These are phyloP conservation scores for Lactarius tabidus DNA, from an alignment of 768 basidiomycete genomes.

Conservation along the genomic window DNA sequence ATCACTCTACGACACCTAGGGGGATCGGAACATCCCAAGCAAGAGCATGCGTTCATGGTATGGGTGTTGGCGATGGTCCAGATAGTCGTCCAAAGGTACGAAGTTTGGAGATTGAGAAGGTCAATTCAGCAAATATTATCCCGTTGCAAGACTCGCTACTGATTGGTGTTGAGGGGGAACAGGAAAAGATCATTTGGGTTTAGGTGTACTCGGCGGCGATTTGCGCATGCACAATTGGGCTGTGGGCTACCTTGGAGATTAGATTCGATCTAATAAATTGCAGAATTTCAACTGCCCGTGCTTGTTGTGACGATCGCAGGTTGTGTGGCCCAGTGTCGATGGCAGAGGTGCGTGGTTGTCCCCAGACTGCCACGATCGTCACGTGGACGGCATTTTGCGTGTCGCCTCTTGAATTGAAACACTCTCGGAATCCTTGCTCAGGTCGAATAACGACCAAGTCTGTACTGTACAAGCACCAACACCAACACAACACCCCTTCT, in stretches of 20 bases:
- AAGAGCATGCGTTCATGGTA: neutral
- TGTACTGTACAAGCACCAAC: too few relatives aligned
- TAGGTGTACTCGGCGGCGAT: neutral
- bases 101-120: neutral
- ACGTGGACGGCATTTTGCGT: neutral
- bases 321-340: neutral
- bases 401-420: too few relatives aligned
- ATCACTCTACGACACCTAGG: neutral
- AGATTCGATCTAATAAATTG: neutral
- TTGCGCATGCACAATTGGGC: neutral
- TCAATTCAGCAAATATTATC: neutral
- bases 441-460: too few relatives aligned
- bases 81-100: neutral
- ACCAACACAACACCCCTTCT: neutral
- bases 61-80: too few relatives aligned
- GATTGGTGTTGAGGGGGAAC: neutral
- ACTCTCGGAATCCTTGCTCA: too few relatives aligned
- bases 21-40: neutral
- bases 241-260: neutral
- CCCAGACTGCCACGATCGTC: too few relatives aligned
- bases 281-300: neutral
- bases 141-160: neutral
- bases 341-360: too few relatives aligned
- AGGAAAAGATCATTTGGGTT: neutral
- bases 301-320: neutral